phyloP scores from a whole-genome alignment of 108 stramenopile genomes.

The Cyclotella baltica region DNA sequence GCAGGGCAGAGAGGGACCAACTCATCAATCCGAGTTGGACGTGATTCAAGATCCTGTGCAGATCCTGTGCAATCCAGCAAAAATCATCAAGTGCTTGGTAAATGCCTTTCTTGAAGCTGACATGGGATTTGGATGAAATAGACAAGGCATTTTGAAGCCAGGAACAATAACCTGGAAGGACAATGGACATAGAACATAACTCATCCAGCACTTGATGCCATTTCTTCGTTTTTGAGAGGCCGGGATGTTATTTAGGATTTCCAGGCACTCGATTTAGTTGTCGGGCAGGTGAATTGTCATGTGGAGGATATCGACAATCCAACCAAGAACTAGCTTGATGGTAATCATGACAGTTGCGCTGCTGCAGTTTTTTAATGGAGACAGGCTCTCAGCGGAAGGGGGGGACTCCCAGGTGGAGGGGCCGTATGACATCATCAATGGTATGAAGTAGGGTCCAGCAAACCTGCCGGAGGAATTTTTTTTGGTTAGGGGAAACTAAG shows the following conservation, averaged over 20 bases:
- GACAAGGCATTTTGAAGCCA: neutral
- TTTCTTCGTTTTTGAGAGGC: constrained; percentile 5
- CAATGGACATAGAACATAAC: constrained; percentile 4
- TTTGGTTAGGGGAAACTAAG: neutral
- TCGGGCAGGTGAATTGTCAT: constrained; percentile 12
- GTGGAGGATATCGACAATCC: constrained; percentile 17
- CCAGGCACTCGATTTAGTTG: neutral
- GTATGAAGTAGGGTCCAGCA: constrained; percentile 2
- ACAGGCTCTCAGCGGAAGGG: constrained; percentile 12
- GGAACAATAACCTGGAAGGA: neutral
- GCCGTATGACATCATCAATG: constrained; percentile 32
- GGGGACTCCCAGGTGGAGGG: neutral
- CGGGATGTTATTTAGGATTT: constrained; percentile 6
- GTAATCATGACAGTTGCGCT: constrained; percentile 27
- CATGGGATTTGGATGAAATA: too few species aligned
- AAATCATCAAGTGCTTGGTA: too few species aligned
- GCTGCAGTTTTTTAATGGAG: constrained; percentile 18
- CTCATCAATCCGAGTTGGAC: too few species aligned
- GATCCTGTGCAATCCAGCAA: too few species aligned
- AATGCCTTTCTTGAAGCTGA: too few species aligned
- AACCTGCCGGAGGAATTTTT: neutral
- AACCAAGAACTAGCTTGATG: constrained; percentile 22
- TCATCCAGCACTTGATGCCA: constrained; percentile 11
- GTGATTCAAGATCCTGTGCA: too few species aligned
- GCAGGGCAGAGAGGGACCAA: too few species aligned